Base-by-base conservation (phyloP, 2,329 filamentous ascomycete species). In the Verticillium isaacii region DNA sequence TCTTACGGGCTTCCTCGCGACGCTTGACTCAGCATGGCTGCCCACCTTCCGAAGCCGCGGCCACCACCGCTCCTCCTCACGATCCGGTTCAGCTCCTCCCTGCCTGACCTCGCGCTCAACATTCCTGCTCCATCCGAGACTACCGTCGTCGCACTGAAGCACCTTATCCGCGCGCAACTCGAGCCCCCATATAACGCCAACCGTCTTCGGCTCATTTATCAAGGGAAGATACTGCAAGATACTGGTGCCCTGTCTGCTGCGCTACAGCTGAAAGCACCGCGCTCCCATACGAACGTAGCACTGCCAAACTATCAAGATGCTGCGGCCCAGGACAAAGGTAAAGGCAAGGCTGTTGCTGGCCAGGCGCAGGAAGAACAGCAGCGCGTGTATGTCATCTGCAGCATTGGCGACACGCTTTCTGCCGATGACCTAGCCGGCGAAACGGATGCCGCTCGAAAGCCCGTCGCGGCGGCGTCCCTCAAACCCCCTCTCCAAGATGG, bases 351-450 rank as follows among this genome's bases (percentile, higher is more conserved):
- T 1, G 73, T 88, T 5, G 82, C 81, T 36, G 80, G 82, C 54
- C 41, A 34, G 5, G 17, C 32, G 34, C 78, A 80, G 8, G 74
- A 74, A 9, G 70, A 73, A 15, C 73, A 77, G 36, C 66, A 75
- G 1, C 84, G 89, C 55, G 85, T 96, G 69, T 97, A 96, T 74
- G 89, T 98, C 64, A 96, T 96, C 79, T 98, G 94, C 82, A 94
- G 92, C 66, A 91, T 98, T 62, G 93, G 93, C 60, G 88, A 91
- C 73, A 80, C 85, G 32, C 83, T 98, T 14, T 85, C 89, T 0
- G 72, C 84, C 14, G 71, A 80, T 0, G 92, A 97, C 62, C 84
- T 98, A 25, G 82, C 82, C 1, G 82, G 81, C 15, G 93, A 97
- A 78, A 83, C 84, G 36, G 73, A 76, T 67, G 76, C 76, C 12